A percentile compares a stretch with the other conserved stretches of the same genome.
These are phyloP conservation scores for Blastocrithidia nonstop DNA, from an alignment of 208 protist species.

Conservation along the genomic window DNA sequence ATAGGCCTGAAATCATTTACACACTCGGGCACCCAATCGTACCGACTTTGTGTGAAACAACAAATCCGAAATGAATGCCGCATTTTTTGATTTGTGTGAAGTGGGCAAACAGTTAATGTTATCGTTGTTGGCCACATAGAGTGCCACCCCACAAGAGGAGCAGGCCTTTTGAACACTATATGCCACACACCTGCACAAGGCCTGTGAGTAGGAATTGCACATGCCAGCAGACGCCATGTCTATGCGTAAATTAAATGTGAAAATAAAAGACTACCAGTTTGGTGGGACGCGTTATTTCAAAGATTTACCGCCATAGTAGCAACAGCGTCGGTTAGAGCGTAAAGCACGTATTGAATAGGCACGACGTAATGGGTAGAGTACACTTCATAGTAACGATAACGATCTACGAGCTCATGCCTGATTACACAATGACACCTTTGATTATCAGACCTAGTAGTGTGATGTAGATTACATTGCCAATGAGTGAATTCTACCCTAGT, in stretches of 20 bases:
- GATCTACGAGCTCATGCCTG: slow-evolving; percentile 14
- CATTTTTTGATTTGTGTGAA: slow-evolving; percentile 83
- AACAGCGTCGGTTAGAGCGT: slow-evolving; percentile 34
- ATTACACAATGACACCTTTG: slow-evolving; percentile 71
- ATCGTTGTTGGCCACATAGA: slow-evolving; percentile 35
- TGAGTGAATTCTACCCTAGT: slow-evolving; percentile 23
- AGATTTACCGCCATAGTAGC: slow-evolving; percentile 66
- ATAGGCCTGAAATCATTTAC: slow-evolving; percentile 33
- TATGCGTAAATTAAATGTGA: slow-evolving; percentile 78
- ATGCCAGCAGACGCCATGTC: slow-evolving; percentile 59
- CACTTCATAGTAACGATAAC: slow-evolving; percentile 1
- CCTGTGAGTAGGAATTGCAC: slow-evolving; percentile 26
- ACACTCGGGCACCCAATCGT: slow-evolving; percentile 21
- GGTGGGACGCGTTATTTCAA: slow-evolving; percentile 84
- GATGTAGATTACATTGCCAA: slow-evolving; percentile 39
- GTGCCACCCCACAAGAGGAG: slow-evolving; percentile 24
- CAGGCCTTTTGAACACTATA: slow-evolving; percentile 61
- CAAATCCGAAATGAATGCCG: slow-evolving; percentile 54
- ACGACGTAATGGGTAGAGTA: slow-evolving; percentile 8
- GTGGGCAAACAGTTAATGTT: slow-evolving; percentile 68
- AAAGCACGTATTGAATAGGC: slow-evolving; percentile 54
- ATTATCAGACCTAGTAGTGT: slow-evolving; percentile 76
- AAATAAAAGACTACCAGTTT: slow-evolving; percentile 85
- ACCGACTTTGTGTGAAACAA: slow-evolving; percentile 75
- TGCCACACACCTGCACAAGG: slow-evolving; percentile 31